Base-by-base conservation (phyloP, 1,284 basidiomycete genomes). In the Chondrostereum purpureum region DNA sequence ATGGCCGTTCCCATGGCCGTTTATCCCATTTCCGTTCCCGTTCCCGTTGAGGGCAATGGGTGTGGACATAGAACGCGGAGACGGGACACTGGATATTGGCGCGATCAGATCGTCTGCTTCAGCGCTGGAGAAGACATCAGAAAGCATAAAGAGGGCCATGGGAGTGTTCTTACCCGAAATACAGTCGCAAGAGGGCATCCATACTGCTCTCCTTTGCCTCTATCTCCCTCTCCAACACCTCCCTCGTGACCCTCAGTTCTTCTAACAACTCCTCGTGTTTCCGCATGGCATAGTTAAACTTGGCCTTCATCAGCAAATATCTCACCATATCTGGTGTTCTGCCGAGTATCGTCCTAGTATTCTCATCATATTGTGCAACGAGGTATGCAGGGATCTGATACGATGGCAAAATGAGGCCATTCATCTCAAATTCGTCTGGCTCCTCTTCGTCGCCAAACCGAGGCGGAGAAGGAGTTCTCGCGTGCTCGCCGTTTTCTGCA, bases 211-310 rank as follows among this genome's bases (percentile, higher is more conserved):
- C 90, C 67, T 83, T 88, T 69, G 92, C 83, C 68, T 96, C 93
- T 78, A 92, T 92, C 24, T 89, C 88, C 80, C 96, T 96, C 84
- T 96, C 96, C 64, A 97, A 72, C 56, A 87, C 80, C 4, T 62
- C 59, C 50, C 73, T 68, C 10, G 77, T 60, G 20, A 71, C 61
- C 39, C 76, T 69, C 51, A 88, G 61, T 58, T 90, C 83, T 53
- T 83, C 77, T 13, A 76, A 61, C 20, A 89, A 65, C 13, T 63
- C 62, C 33, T 78, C 77, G 46, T 86, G 78, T 52, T 83, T 75
- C 47, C 80, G 69, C 17, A 80, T 49, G 8, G 73, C 78, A 56
- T 77, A 84, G 19, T 64, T 64, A 55, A 80, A 72, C 55, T 88
- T 88, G 2, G 88, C 85, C 56, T 89, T 90, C 69, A 78, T 79